Conservation (phyloP, 805 yeast genomes). For the Starmerella bombicola region DNA sequence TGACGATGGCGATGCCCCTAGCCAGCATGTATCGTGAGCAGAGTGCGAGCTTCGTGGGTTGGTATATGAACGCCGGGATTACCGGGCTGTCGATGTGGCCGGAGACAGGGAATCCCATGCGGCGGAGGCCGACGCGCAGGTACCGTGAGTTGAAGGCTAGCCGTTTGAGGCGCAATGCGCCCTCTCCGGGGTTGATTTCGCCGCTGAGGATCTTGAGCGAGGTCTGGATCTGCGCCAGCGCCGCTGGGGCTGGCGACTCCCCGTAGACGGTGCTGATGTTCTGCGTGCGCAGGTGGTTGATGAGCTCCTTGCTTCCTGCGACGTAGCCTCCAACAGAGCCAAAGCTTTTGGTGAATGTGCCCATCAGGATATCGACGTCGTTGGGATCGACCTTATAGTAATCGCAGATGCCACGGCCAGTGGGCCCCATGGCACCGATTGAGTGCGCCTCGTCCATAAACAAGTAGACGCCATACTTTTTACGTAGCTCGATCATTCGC, state of each 20-base stretch:
- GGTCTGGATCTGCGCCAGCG: constrained; percentile 72
- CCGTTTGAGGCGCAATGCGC: constrained; percentile 77
- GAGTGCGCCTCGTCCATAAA: constrained; percentile 98
- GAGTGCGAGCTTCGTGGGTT: constrained; percentile 92
- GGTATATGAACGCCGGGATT: constrained; percentile 71
- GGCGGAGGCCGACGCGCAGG: constrained; percentile 75
- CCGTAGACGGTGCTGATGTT: constrained; percentile 64
- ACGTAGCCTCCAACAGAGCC: constrained; percentile 99
- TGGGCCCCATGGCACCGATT: constrained; percentile 94
- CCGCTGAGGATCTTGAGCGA: constrained; percentile 72
- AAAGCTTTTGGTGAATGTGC: constrained; percentile 91
- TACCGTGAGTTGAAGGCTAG: constrained; percentile 94
- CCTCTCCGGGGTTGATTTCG: constrained; percentile 81
- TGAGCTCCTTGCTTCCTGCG: constrained; percentile 57
- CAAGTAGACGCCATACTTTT: constrained; percentile 76
- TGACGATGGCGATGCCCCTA: constrained; percentile 80
- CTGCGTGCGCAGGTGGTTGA: constrained; percentile 62
- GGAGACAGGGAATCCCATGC: constrained; percentile 83
- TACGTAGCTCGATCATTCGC: constrained; percentile 52
- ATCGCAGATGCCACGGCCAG: constrained; percentile 91
- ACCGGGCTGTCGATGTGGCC: constrained; percentile 97
- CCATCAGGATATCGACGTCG: constrained; percentile 82
- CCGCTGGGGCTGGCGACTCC: constrained; percentile 85
- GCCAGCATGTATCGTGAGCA: constrained; percentile 70
- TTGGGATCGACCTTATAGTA: constrained; percentile 70